Evolutionary conservation across 345 rosid species (phyloP), one percentile per base, ranked within the genome.

Genomic region (Corchorus capsularis): DNA sequence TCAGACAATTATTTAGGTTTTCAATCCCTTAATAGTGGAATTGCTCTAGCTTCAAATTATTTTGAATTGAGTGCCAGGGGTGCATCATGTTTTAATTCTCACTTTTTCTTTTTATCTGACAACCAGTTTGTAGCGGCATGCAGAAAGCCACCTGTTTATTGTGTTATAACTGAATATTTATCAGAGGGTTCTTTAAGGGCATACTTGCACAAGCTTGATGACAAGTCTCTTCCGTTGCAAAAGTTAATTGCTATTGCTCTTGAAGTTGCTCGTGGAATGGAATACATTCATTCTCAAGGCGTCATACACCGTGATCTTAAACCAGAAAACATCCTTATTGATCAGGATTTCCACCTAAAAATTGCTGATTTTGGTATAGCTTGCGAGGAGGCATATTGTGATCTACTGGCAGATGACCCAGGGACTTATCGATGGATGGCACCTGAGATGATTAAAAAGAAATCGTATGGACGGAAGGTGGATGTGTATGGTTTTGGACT

Each of bases 371-470:
- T 96, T 81, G 99, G 99, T 39, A 96, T 96, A 81, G 99, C 98
- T 4, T 94, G 99, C 74, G 97, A 94, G 75, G 97, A 90, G 82
- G 90, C 88, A 65, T 78, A 83, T 78, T 96, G 97, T 81, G 98
- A 94, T 79, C 76, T 79, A 54, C 74, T 91, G 82, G 94, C 93
- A 32, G 99, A 96, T 82, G 99, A 96, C 72, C 99, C 97, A 1
- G 99, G 99, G 45, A 96, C 99, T 19, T 96, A 91, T 52, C 89
- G 99, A 55, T 96, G 99, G 99, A 96, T 96, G 99, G 99, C 99
- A 73, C 99, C 99, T 61, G 99, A 96, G 83, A 96, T 96, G 99
- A 96, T 96, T 13, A 96, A 92, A 78, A 86, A 86, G 73, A 94
- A 92, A 86, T 76, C 97, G 15, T 89, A 92, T 64, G 97, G 98